A percentile compares a stretch with the other conserved stretches of the same genome.
These are phyloP conservation scores for Ceratobasidium sp. DNA, from an alignment of 1,284 basidiomycete genomes.

Conservation along the genomic window DNA sequence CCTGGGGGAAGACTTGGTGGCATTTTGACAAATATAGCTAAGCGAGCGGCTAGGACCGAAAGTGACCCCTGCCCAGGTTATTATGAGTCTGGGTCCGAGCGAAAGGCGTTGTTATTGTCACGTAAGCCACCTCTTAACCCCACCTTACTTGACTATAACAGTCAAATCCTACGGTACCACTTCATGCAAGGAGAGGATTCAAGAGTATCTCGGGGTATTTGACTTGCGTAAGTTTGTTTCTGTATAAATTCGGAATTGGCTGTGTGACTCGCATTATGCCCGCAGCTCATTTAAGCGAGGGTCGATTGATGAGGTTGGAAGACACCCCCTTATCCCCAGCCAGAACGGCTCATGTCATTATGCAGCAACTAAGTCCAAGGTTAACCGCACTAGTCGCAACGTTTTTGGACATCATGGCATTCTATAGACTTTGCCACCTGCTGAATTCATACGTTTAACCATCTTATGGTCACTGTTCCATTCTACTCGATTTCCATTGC, in stretches of 20 bases:
- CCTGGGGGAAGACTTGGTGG: constrained; percentile 75
- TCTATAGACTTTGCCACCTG: not conserved
- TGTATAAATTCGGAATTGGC: not conserved
- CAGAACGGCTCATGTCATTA: not conserved
- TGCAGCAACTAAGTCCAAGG: not conserved
- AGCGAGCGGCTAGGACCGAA: constrained; percentile 60
- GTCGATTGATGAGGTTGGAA: constrained; percentile 43
- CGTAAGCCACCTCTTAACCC: constrained; percentile 59
- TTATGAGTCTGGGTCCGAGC: constrained; percentile 73
- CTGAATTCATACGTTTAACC: not conserved
- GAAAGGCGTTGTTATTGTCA: constrained; percentile 74
- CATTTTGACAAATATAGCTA: constrained; percentile 66
- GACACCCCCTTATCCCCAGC: not conserved
- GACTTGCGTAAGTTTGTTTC: constrained; percentile 62
- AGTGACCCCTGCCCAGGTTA: constrained; percentile 71
- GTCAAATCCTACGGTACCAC: constrained; percentile 64
- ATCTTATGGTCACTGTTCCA: too few relatives aligned
- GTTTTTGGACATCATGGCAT: not conserved
- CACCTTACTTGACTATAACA: not conserved
- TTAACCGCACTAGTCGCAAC: not conserved
- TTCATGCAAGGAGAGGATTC: constrained; percentile 67
- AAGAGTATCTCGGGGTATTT: constrained; percentile 72
- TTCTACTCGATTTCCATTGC: too few relatives aligned
- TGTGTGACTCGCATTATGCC: not conserved
- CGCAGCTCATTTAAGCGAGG: constrained; percentile 30